These are phyloP conservation scores for Tulasnella sp. DNA, from an alignment of 768 basidiomycete genomes.

Conservation along the genomic window DNA sequence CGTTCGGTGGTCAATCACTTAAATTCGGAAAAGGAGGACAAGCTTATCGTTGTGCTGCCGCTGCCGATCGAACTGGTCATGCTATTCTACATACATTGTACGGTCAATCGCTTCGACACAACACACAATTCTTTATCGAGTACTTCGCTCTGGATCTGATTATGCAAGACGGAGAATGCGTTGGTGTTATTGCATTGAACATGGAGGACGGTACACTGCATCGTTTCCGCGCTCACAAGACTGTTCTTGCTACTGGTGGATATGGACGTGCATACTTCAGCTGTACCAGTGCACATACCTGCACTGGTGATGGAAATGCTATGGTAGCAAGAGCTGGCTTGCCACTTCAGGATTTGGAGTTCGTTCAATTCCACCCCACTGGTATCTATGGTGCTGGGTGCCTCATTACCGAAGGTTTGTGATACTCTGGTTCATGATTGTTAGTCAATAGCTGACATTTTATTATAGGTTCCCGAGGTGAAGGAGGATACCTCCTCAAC, in stretches of 20 bases:
- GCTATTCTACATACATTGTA: slow-evolving; percentile 98
- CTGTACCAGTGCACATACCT: slow-evolving; percentile 97
- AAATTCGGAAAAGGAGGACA: slow-evolving; percentile 98
- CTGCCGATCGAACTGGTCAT: slow-evolving; percentile 97
- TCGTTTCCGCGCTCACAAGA: slow-evolving; percentile 96
- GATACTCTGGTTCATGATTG: not conserved
- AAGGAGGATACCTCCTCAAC: slow-evolving; percentile 97
- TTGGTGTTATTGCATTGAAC: slow-evolving; percentile 97
- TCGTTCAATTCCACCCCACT: slow-evolving; percentile 99
- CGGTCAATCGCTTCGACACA: slow-evolving; percentile 95
- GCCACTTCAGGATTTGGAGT: slow-evolving; percentile 93
- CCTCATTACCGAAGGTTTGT: slow-evolving; percentile 90
- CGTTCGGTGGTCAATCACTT: slow-evolving; percentile 95
- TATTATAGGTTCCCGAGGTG: slow-evolving; percentile 83
- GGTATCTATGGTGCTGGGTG: slow-evolving; percentile 99
- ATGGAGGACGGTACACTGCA: slow-evolving; percentile 99
- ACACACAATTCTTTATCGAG: slow-evolving; percentile 99
- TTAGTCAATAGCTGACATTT: not conserved
- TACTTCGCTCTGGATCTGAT: slow-evolving; percentile 99
- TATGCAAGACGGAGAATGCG: slow-evolving; percentile 98
- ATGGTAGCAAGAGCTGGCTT: slow-evolving; percentile 96
- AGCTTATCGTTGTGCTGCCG: slow-evolving; percentile 96
- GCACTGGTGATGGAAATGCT: slow-evolving; percentile 96
- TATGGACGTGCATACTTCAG: slow-evolving; percentile 98
- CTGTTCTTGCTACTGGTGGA: slow-evolving; percentile 94